Conservation (phyloP, 1,139 yeast species). For the Diutina catenulata region DNA sequence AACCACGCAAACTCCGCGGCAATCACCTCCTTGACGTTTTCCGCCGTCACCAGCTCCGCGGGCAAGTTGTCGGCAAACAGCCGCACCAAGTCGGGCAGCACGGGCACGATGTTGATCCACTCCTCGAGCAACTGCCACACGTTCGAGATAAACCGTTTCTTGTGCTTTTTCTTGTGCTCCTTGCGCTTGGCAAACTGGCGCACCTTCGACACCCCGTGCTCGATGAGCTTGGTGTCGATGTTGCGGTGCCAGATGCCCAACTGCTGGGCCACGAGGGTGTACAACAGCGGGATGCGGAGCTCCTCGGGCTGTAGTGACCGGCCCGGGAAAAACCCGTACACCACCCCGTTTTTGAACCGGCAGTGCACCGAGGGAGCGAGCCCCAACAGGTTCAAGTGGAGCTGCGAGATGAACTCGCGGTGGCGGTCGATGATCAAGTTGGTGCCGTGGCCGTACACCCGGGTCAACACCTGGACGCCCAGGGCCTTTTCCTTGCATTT, state of each 20-base stretch:
- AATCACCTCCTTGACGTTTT: conserved; percentile 28
- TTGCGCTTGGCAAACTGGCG: conserved; percentile 19
- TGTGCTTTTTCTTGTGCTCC: conserved; percentile 14
- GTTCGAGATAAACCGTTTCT: conserved; percentile 22
- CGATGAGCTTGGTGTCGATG: conserved; percentile 33
- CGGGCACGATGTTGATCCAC: conserved; percentile 55
- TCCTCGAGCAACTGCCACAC: conserved; percentile 50
- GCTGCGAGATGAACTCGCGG: conserved; percentile 63
- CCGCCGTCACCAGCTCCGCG: conserved; percentile 12
- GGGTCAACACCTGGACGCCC: conserved; percentile 36
- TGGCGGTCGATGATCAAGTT: conserved; percentile 63
- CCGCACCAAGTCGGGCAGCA: conserved; percentile 27
- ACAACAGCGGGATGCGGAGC: conserved; percentile 33
- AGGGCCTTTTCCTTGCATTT: conserved; percentile 27
- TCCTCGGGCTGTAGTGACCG: conserved; percentile 49
- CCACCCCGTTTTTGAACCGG: conserved; percentile 60
- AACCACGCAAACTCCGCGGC: conserved; percentile 47
- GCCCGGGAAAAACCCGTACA: conserved; percentile 63
- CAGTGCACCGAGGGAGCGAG: conserved; percentile 66
- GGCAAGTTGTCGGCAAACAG: conserved; percentile 27
- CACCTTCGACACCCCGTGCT: conserved; percentile 37
- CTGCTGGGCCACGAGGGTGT: conserved; percentile 51
- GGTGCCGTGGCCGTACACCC: conserved; percentile 74
- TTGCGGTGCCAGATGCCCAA: conserved; percentile 63
- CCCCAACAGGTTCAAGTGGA: conserved; percentile 44